These are phyloP conservation scores for Tephrocybe sp. DNA, from an alignment of 768 basidiomycete genomes.

Conservation along the genomic window DNA sequence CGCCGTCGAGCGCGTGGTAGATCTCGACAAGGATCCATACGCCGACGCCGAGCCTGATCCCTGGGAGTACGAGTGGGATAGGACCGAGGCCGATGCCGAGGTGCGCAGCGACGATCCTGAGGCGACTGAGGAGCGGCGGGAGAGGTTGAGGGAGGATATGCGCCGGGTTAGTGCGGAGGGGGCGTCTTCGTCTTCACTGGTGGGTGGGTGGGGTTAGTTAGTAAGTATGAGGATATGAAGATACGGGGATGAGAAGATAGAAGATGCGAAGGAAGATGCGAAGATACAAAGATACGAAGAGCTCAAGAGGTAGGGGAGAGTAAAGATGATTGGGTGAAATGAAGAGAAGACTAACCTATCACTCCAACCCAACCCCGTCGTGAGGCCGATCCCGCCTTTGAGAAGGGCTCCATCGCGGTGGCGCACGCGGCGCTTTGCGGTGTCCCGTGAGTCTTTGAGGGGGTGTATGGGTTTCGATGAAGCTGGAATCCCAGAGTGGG, in stretches of 20 bases:
- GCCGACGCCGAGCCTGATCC: conserved; percentile 27
- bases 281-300: no score
- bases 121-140: conserved; percentile 37
- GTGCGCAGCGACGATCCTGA: conserved; percentile 39
- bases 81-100: conserved; percentile 11
- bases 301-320: no score
- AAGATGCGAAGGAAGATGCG: no score
- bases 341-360: conserved; percentile 49
- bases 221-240: neutral
- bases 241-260: no score
- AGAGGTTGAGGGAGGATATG: conserved; percentile 54
- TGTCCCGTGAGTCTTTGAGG: conserved; percentile 57
- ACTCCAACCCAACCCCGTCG: conserved; percentile 74
- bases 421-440: conserved; percentile 48
- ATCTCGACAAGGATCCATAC: neutral
- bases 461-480: conserved; percentile 17
- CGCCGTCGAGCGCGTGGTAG: neutral
- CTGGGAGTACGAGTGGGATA: conserved; percentile 30
- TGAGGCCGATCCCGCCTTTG: conserved; percentile 62
- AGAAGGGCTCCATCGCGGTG: conserved; percentile 61
- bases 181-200: conserved; percentile 71
- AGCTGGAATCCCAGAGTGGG: neutral
- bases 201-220: conserved; percentile 3
- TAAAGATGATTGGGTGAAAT: no score
- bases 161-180: conserved; percentile 65